Evolutionary conservation across 2,329 filamentous ascomycete genomes (phyloP).

Genomic region (Sclerotinia subarctica): DNA sequence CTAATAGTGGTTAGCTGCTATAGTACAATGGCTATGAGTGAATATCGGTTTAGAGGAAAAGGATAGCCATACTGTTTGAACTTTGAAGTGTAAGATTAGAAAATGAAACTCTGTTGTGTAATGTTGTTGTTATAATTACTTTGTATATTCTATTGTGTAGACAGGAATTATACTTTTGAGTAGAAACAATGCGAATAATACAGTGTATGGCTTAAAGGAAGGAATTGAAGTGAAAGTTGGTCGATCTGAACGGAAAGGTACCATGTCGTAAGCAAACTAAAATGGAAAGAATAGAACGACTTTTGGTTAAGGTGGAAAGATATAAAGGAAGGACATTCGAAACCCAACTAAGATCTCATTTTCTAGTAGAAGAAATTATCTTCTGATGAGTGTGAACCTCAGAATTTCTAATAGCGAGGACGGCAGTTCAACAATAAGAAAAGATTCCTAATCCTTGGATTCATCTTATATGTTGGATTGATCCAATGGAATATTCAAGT

Average conservation of each 20-base stretch:
- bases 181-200: not conserved
- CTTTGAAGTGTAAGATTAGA: too few species aligned
- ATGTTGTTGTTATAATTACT: not conserved
- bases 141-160: not conserved
- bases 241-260: not conserved
- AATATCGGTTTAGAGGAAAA: not conserved
- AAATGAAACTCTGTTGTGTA: not conserved
- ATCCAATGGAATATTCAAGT: not conserved
- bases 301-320: not conserved
- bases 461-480: not conserved
- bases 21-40: not conserved
- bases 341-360: not conserved
- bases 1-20: too few species aligned
- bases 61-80: not conserved
- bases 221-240: not conserved
- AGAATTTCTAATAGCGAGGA: not conserved
- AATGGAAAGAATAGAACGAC: not conserved
- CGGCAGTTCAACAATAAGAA: not conserved
- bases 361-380: not conserved
- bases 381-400: not conserved
- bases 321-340: not conserved
- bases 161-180: not conserved
- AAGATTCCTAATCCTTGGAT: not conserved
- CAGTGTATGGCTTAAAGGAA: not conserved
- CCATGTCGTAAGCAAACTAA: not conserved